Conservation (phyloP, 371 early-diverging fungal species). For the Zopfochytrium polystomum region DNA sequence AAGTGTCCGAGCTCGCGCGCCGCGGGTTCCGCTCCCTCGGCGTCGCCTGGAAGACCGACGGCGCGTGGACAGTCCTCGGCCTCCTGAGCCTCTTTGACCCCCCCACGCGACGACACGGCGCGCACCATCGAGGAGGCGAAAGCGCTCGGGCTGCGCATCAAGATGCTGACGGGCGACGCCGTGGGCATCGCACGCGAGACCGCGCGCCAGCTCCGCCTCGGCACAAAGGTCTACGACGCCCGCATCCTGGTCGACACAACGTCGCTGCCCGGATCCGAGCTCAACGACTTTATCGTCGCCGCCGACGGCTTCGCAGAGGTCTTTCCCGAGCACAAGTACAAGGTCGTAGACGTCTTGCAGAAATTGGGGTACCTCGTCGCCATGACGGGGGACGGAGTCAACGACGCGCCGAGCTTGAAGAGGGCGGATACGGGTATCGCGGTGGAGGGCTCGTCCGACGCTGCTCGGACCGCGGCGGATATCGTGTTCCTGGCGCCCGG, state of each 20-base stretch:
- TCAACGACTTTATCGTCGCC: slow-evolving; percentile 7
- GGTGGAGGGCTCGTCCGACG: slow-evolving; percentile 86
- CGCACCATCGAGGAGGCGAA: slow-evolving; percentile 61
- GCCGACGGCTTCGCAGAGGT: slow-evolving; percentile 33
- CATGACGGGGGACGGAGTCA: slow-evolving; percentile 86
- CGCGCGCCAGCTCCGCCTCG: slow-evolving; percentile 50
- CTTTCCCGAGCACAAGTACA: slow-evolving; percentile 80
- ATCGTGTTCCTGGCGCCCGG: slow-evolving; percentile 87
- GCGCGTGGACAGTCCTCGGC: too few relatives aligned
- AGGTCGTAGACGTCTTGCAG: slow-evolving; percentile 74
- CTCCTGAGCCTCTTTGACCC: too few relatives aligned
- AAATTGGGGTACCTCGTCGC: slow-evolving; percentile 69
- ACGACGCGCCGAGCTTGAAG: slow-evolving; percentile 82
- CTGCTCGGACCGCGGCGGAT: slow-evolving; percentile 91
- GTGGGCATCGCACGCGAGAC: slow-evolving; percentile 65
- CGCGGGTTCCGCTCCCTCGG: slow-evolving; percentile 91
- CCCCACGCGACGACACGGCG: slow-evolving; percentile 47
- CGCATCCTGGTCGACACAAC: slow-evolving; percentile 35
- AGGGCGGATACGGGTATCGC: slow-evolving; percentile 85
- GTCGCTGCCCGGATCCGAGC: slow-evolving; percentile 29
- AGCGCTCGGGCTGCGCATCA: slow-evolving; percentile 67
- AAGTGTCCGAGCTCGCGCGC: slow-evolving; percentile 68
- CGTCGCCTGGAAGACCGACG: slow-evolving; percentile 73
- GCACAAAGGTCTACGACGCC: slow-evolving; percentile 44
- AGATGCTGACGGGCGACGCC: slow-evolving; percentile 85